Conservation (phyloP, 169 alveolate genomes). For the Perkinsus marinus region DNA sequence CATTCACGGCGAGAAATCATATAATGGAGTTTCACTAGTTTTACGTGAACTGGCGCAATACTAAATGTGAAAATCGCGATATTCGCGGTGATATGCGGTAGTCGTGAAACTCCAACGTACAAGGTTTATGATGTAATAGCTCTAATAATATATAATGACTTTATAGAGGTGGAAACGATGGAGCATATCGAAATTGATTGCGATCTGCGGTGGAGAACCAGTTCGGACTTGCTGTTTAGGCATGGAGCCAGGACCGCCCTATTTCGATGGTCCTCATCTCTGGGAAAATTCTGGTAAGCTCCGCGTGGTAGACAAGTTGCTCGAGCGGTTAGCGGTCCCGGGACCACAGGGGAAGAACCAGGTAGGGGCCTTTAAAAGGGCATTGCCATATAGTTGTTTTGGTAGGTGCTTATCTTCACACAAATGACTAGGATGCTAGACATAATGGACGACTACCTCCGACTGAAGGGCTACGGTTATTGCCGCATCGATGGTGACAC, state of each 20-base stretch:
- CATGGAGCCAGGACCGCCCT: conserved; percentile 73
- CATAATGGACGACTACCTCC: conserved; percentile 86
- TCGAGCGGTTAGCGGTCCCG: conserved; percentile 76
- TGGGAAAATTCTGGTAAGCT: conserved; percentile 82
- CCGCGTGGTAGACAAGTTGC: conserved; percentile 79
- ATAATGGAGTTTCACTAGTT: no score
- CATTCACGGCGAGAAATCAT: no score
- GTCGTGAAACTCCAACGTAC: no score
- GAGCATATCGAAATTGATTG: no score
- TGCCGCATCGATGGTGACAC: conserved; percentile 96
- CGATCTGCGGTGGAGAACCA: no score
- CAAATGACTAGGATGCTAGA: conserved; percentile 93
- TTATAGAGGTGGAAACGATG: no score
- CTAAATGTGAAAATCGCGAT: no score
- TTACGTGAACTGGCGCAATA: no score
- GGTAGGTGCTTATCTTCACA: conserved; percentile 80
- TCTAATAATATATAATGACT: no score
- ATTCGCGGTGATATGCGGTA: no score
- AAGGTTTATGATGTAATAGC: no score
- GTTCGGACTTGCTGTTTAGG: conserved; percentile 57
- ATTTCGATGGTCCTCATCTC: conserved; percentile 43
- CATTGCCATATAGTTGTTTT: conserved; percentile 21
- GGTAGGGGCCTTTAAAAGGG: conserved; percentile 54
- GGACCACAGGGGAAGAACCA: conserved; percentile 79
- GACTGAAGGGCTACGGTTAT: conserved; percentile 69